phyloP scores from a whole-genome alignment of 2,329 filamentous ascomycete genomes.

The Teratosphaeriaceae sp. region DNA sequence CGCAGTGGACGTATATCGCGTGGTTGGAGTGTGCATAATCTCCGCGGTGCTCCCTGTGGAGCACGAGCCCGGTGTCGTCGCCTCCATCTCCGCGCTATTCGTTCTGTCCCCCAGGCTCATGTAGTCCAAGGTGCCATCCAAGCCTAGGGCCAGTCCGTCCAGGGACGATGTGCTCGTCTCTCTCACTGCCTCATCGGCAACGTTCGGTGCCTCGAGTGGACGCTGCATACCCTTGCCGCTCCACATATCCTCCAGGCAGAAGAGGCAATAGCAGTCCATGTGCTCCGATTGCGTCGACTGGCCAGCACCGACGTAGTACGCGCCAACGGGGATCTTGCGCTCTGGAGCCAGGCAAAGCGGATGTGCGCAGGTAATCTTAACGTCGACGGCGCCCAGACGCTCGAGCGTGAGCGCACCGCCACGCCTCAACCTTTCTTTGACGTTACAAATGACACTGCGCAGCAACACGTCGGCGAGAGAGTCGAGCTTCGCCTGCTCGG shows the following conservation, averaged over 20 bases:
- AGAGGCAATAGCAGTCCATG: constrained; percentile 6
- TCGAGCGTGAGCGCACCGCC: constrained; percentile 6
- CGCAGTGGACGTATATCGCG: background rate
- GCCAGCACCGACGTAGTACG: constrained; percentile 7
- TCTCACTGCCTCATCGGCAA: background rate
- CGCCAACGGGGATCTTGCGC: constrained; percentile 1
- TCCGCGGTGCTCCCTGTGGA: background rate
- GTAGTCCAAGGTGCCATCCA: background rate
- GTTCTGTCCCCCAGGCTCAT: no score
- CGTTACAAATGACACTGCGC: constrained; percentile 3
- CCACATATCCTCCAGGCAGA: constrained; percentile 12
- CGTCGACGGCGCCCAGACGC: background rate
- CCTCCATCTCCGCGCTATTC: background rate
- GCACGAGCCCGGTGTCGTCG: background rate
- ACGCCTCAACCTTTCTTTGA: constrained; percentile 4
- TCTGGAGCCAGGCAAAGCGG: constrained; percentile 3
- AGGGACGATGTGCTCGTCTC: background rate
- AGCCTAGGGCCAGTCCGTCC: background rate
- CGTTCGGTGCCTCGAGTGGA: no score
- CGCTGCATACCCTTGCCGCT: constrained; percentile 8
- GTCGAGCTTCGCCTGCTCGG: no score
- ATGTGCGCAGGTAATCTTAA: constrained; percentile 4
- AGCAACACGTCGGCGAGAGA: constrained; percentile 6
- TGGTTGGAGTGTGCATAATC: background rate
- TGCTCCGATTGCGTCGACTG: background rate